Evolutionary conservation across 495 filamentous ascomycete genomes (phyloP).

Genomic region (Chaetomium cochliodes): DNA sequence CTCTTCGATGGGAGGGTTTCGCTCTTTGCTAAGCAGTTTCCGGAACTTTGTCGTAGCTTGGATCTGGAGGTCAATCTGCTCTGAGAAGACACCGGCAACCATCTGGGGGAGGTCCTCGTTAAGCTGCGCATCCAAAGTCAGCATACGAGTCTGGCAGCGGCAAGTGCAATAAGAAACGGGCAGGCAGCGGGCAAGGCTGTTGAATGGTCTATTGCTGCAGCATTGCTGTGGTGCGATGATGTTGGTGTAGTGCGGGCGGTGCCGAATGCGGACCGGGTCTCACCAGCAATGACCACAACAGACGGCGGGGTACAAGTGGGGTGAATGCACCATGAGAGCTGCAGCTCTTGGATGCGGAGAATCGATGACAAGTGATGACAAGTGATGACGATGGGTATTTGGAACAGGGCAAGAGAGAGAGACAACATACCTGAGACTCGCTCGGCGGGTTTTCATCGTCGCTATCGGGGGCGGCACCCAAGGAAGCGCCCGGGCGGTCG

Average conservation of each 20-base stretch:
- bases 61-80: slow-evolving; percentile 97
- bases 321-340: slow-evolving; percentile 14
- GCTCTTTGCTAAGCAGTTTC: slow-evolving; percentile 96
- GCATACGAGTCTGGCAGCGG: slow-evolving; percentile 11
- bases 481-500: slow-evolving; percentile 79
- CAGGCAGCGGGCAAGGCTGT: not conserved
- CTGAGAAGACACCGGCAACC: slow-evolving; percentile 96
- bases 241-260: not conserved
- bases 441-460: slow-evolving; percentile 94
- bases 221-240: slow-evolving; percentile 5
- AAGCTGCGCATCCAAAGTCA: slow-evolving; percentile 60
- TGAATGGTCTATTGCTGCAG: not conserved
- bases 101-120: slow-evolving; percentile 97
- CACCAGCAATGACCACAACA: slow-evolving; percentile 23
- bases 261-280: slow-evolving; percentile 23
- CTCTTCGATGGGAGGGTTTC: slow-evolving; percentile 97
- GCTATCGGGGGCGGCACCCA: slow-evolving; percentile 87
- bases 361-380: slow-evolving; percentile 16
- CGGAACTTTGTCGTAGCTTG: slow-evolving; percentile 99
- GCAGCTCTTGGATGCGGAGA: slow-evolving; percentile 17
- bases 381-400: slow-evolving; percentile 14
- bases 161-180: not conserved
- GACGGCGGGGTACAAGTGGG: slow-evolving; percentile 34
- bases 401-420: not conserved
- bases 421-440: slow-evolving; percentile 84